Evolutionary conservation across 2,329 filamentous ascomycete genomes (phyloP).

Genomic region (Alternaria conjuncta): DNA sequence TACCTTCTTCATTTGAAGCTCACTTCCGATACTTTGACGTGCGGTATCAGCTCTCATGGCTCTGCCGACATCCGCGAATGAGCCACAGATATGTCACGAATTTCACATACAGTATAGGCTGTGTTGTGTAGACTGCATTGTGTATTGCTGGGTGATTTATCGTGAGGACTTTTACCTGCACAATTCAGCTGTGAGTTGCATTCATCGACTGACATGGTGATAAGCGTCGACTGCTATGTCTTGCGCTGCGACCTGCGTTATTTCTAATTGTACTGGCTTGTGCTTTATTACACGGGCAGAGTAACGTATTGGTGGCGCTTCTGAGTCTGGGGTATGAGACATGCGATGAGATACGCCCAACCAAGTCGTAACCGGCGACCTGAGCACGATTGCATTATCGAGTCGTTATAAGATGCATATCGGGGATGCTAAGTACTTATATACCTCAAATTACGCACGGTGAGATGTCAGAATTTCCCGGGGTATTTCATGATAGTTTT

Average conservation of each 20-base stretch:
- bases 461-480: not conserved
- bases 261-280: not conserved
- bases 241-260: not conserved
- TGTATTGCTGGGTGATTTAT: not conserved
- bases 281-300: not conserved
- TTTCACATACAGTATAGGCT: not conserved
- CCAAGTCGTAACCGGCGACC: not conserved
- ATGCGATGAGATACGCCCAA: not conserved
- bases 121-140: not conserved
- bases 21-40: not conserved
- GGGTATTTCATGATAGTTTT: not conserved
- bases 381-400: not conserved
- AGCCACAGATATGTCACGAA: not conserved
- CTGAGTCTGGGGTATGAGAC: not conserved
- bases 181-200: not conserved
- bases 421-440: not conserved
- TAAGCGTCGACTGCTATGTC: not conserved
- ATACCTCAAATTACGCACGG: not conserved
- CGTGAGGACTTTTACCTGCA: not conserved
- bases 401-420: not conserved
- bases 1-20: not conserved
- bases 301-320: conserved; percentile 4
- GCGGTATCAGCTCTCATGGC: not conserved
- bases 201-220: not conserved
- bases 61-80: not conserved